Conservation (phyloP, 352 stramenopile species). For the Phytopythium oedochilum region DNA sequence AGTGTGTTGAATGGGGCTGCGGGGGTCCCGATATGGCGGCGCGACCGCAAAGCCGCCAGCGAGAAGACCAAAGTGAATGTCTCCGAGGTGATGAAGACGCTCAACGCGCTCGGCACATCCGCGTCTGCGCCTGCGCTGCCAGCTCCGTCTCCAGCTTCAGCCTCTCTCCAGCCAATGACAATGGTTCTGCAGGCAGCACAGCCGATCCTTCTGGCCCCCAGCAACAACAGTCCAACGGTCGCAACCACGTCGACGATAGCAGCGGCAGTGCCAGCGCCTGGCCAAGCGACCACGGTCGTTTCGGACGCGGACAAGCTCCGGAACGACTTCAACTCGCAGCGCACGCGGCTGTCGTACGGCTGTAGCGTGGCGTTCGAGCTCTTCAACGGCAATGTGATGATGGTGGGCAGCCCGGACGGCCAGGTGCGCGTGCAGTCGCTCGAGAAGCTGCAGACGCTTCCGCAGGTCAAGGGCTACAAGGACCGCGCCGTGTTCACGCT, state of each 20-base stretch:
- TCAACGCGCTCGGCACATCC: slow-evolving; percentile 48
- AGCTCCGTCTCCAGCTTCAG: neutral
- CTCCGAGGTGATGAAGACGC: slow-evolving; percentile 43
- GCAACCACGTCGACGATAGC: neutral
- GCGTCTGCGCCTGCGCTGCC: slow-evolving; percentile 24
- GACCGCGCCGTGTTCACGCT: slow-evolving; percentile 70
- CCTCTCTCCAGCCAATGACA: neutral
- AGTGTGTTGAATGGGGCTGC: neutral
- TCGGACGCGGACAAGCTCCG: slow-evolving; percentile 58
- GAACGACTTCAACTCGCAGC: slow-evolving; percentile 74
- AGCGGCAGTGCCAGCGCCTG: too few species aligned
- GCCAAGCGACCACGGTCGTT: slow-evolving; percentile 5
- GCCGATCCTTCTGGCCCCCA: too few species aligned
- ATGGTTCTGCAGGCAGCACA: neutral
- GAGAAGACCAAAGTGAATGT: slow-evolving; percentile 24
- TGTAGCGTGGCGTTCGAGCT: slow-evolving; percentile 66
- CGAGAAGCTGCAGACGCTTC: slow-evolving; percentile 38
- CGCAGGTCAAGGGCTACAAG: slow-evolving; percentile 43
- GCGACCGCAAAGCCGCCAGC: neutral
- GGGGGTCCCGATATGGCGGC: slow-evolving; percentile 2
- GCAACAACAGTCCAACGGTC: slow-evolving; percentile 1
- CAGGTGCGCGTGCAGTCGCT: slow-evolving; percentile 58
- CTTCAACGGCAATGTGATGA: slow-evolving; percentile 75
- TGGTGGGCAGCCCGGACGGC: slow-evolving; percentile 56
- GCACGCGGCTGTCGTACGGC: slow-evolving; percentile 52